Evolutionary conservation across 1,284 basidiomycete species (phyloP).

Genomic region (Vanrija humicola): DNA sequence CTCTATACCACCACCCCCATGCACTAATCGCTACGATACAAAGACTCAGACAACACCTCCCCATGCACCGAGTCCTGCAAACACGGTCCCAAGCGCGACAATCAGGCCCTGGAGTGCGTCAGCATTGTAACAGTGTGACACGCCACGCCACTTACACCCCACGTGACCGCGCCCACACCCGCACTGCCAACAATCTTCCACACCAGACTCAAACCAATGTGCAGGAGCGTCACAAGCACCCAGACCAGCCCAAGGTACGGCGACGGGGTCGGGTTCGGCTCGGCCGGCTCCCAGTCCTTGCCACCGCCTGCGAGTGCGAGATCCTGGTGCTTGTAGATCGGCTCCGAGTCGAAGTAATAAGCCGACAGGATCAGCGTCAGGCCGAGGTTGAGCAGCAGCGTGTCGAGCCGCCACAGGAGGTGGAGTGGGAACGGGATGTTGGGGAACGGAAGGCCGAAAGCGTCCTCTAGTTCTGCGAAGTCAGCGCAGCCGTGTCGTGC

Average conservation of each 20-base stretch:
- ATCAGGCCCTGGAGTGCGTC: conserved; percentile 40
- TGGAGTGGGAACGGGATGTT: conserved; percentile 47
- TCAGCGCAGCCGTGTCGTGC: conserved; percentile 1
- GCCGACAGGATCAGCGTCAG: conserved; percentile 47
- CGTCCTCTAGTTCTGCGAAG: conserved; percentile 40
- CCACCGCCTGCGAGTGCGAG: background rate
- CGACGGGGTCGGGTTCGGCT: conserved; percentile 27
- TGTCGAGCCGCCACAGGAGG: conserved; percentile 48
- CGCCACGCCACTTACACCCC: conserved; percentile 41
- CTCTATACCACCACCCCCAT: background rate
- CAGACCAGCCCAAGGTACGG: conserved; percentile 29
- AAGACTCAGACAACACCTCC: conserved; percentile 42
- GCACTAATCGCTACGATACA: background rate
- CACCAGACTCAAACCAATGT: conserved; percentile 36
- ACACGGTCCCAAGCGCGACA: conserved; percentile 45
- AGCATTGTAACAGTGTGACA: background rate
- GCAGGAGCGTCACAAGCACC: conserved; percentile 32
- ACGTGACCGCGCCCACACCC: conserved; percentile 47
- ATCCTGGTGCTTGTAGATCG: conserved; percentile 36
- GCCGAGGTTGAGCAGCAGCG: conserved; percentile 49
- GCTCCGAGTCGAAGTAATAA: conserved; percentile 45
- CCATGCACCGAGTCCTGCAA: conserved; percentile 47
- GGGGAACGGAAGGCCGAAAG: conserved; percentile 44
- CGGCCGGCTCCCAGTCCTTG: conserved; percentile 9
- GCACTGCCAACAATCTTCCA: conserved; percentile 45